phyloP scores from a whole-genome alignment of 257 asterid genomes.

The Rehmannia glutinosa region DNA sequence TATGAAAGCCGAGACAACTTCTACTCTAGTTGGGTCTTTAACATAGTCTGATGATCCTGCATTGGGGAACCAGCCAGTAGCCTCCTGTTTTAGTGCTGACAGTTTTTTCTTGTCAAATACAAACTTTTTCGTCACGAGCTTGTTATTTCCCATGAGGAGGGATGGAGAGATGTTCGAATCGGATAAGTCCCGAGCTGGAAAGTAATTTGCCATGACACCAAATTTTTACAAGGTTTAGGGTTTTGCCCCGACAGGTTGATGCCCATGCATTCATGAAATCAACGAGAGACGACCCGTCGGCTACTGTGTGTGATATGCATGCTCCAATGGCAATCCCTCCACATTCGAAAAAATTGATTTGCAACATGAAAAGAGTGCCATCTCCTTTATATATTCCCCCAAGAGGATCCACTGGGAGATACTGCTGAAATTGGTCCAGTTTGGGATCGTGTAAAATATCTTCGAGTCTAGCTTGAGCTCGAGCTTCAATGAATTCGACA shows the following conservation, averaged over 20 bases:
- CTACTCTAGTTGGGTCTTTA: slow-evolving; percentile 35
- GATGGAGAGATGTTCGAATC: slow-evolving; percentile 12
- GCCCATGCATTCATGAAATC: slow-evolving; percentile 41
- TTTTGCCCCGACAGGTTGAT: slow-evolving; percentile 1
- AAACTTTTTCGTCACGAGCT: slow-evolving; percentile 20
- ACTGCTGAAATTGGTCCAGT: neutral
- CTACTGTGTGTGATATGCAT: slow-evolving; percentile 31
- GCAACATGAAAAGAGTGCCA: slow-evolving; percentile 22
- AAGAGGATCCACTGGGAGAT: slow-evolving; percentile 17
- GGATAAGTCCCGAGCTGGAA: slow-evolving; percentile 29
- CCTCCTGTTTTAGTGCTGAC: slow-evolving; percentile 13
- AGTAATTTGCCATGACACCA: slow-evolving; percentile 7
- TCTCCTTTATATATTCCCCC: neutral
- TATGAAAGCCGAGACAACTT: slow-evolving; percentile 34
- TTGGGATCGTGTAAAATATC: slow-evolving; percentile 6
- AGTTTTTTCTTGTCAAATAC: slow-evolving; percentile 29
- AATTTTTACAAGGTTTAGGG: neutral
- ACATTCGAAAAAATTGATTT: slow-evolving; percentile 30
- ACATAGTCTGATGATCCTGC: neutral
- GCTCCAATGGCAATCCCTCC: slow-evolving; percentile 35
- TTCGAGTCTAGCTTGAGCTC: slow-evolving; percentile 10
- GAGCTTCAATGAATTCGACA: slow-evolving; percentile 28
- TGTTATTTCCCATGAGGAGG: slow-evolving; percentile 10
- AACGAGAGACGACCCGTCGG: slow-evolving; percentile 25
- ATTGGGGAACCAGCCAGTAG: neutral